Evolutionary conservation across 2,329 filamentous ascomycete genomes (phyloP).

Genomic region (Ascochyta fabae): DNA sequence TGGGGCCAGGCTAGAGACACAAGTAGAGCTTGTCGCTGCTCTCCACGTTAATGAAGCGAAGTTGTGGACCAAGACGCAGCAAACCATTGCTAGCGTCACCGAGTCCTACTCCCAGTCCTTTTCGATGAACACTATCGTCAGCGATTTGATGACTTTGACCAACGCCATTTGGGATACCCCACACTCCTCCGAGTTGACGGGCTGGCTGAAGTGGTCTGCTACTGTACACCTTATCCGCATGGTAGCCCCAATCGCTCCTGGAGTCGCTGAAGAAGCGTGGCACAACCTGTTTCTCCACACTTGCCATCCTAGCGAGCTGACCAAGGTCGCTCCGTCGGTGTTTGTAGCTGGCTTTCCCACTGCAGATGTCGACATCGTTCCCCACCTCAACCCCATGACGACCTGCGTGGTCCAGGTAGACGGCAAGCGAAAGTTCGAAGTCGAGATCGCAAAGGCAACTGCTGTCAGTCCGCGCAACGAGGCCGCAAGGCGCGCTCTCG

Average conservation of each 20-base stretch:
- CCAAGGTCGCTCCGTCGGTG: slow-evolving; percentile 38
- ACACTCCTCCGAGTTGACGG: slow-evolving; percentile 45
- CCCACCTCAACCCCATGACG: slow-evolving; percentile 59
- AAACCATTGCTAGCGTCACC: slow-evolving; percentile 70
- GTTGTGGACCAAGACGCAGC: slow-evolving; percentile 71
- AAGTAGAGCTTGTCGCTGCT: slow-evolving; percentile 11
- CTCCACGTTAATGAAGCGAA: slow-evolving; percentile 43
- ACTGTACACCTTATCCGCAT: slow-evolving; percentile 69
- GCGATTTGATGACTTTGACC: slow-evolving; percentile 81
- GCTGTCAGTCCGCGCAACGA: slow-evolving; percentile 34
- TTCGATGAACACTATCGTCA: slow-evolving; percentile 81
- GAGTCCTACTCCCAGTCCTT: slow-evolving; percentile 74
- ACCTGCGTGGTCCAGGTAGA: slow-evolving; percentile 77
- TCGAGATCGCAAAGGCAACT: slow-evolving; percentile 66
- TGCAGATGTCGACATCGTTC: slow-evolving; percentile 56
- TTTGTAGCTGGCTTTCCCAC: slow-evolving; percentile 64
- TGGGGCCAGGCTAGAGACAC: neutral
- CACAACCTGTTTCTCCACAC: slow-evolving; percentile 56
- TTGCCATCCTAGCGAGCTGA: slow-evolving; percentile 4
- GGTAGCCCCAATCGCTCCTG: slow-evolving; percentile 80
- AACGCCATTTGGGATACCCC: slow-evolving; percentile 59
- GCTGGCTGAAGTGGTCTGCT: slow-evolving; percentile 58
- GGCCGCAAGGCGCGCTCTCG: slow-evolving; percentile 46
- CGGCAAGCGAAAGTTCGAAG: slow-evolving; percentile 74
- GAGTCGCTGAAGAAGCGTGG: slow-evolving; percentile 84